Percentiles rank a stretch among this genome's conserved stretches.
These are phyloP conservation scores for Prunus yedoensis DNA, from an alignment of 331 rosid genomes.

Conservation along the genomic window DNA sequence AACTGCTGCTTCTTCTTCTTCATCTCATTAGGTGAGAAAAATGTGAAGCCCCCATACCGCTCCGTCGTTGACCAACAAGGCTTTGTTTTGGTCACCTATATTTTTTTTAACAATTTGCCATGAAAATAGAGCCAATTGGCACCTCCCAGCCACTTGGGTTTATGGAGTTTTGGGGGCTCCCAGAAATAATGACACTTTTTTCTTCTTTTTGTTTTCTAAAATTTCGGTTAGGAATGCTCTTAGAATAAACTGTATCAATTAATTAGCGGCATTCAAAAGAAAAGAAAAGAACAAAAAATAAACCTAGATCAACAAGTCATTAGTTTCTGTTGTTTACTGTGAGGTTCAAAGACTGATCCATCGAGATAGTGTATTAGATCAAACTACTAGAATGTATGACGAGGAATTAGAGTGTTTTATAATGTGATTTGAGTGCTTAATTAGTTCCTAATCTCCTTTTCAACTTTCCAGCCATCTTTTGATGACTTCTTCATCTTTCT, in stretches of 20 bases:
- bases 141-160: background rate
- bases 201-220: too few relatives aligned
- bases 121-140: background rate
- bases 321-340: background rate
- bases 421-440: background rate
- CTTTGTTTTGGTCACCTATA: background rate
- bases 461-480: background rate
- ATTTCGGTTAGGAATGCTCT: too few relatives aligned
- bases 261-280: background rate
- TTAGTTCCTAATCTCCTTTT: background rate
- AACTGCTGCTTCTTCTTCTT: background rate
- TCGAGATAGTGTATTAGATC: background rate
- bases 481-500: background rate
- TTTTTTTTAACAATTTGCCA: background rate
- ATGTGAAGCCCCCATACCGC: slow-evolving; percentile 1
- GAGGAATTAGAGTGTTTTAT: background rate
- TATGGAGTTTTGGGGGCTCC: background rate
- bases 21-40: slow-evolving; percentile 2
- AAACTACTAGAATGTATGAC: background rate
- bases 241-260: too few relatives aligned
- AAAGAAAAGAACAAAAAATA: background rate
- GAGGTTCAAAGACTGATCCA: background rate
- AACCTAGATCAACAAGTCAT: too few relatives aligned
- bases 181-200: too few relatives aligned
- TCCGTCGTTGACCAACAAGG: background rate